Evolutionary conservation across 2,329 filamentous ascomycete species (phyloP).

Genomic region (Coniochaeta sp.): DNA sequence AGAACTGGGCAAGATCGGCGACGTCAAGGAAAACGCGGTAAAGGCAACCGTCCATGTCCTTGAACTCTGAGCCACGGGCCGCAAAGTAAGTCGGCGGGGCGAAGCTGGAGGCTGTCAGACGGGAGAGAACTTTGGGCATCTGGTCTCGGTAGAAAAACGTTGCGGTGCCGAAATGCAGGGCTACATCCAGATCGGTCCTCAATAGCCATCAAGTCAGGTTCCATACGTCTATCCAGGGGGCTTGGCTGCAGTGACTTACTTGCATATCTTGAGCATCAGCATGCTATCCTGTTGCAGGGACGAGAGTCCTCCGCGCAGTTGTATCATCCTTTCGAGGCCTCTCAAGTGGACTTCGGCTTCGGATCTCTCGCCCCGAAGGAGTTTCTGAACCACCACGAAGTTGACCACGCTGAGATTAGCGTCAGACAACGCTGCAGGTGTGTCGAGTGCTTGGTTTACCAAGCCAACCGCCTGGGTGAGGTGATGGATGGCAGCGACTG

Average conservation of each 20-base stretch:
- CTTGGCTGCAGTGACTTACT: conserved; percentile 6
- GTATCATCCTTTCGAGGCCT: conserved; percentile 5
- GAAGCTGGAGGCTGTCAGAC: neutral
- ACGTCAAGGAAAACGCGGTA: conserved; percentile 1
- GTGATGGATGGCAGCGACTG: neutral
- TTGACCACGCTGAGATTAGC: conserved; percentile 6
- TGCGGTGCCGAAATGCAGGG: conserved; percentile 5
- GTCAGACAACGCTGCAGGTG: conserved; percentile 2
- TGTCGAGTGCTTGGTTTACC: conserved; percentile 4
- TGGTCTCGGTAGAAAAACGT: conserved; percentile 3
- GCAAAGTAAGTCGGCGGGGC: neutral
- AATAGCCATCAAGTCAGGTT: neutral
- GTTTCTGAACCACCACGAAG: conserved; percentile 4
- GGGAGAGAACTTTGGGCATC: neutral
- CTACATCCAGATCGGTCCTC: conserved; percentile 6
- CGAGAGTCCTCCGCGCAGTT: conserved; percentile 3
- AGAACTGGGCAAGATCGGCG: neutral
- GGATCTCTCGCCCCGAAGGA: neutral
- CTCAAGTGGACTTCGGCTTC: conserved; percentile 2
- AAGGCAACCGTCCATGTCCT: neutral
- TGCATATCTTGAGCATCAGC: conserved; percentile 5
- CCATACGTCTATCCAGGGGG: no score
- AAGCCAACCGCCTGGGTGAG: conserved; percentile 5
- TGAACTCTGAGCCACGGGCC: neutral
- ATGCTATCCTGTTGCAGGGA: neutral